Evolutionary conservation across 2,329 filamentous ascomycete genomes (phyloP), one percentile per base, ranked within the genome.

Genomic region (Sporothrix phasma): DNA sequence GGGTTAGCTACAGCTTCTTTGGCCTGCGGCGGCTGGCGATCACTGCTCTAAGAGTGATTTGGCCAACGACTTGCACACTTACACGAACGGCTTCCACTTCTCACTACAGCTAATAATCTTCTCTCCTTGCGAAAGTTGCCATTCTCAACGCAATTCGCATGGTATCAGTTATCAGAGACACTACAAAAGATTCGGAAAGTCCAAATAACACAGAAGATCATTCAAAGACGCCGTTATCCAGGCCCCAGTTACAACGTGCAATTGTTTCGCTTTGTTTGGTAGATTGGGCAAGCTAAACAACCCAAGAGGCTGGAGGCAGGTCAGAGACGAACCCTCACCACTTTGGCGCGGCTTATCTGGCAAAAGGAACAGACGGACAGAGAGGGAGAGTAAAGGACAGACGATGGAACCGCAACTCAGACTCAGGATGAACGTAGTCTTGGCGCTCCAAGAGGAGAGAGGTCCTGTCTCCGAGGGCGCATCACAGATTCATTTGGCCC

Each of bases 51-150:
- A n/a, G n/a, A n/a, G 53, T 43, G 26, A 41, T 41, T 3, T 46
- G 24, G 19, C 56, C 22, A 46, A 46, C 56, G 56, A 58, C 54
- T 58, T 58, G 43, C 22, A 58, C 47, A 58, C 54, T 58, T 58
- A 58, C 22, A 58, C 47, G 58, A 26, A 47, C 45, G 1, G 3
- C 47, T 47, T 8, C 34, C 34, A 10, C n/a, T 37, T 4, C 34
- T 7, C 10, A 37, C 34, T 19, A 17, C 26, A 47, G n/a, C n/a
- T n/a, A n/a, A n/a, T n/a, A n/a, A n/a, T n/a, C n/a, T n/a, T 10
- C 31, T 22, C 19, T 24, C 19, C 19, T 15, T 15, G 17, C 19
- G 39, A 6, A 7, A 34, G 19, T 24, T 22, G n/a, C 24, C 34
- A 56, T 39, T 6, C 51, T 24, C 51, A 56, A 46, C 34, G 8